Conservation (phyloP, 139 green algal genomes). For the Microglena sp. region DNA sequence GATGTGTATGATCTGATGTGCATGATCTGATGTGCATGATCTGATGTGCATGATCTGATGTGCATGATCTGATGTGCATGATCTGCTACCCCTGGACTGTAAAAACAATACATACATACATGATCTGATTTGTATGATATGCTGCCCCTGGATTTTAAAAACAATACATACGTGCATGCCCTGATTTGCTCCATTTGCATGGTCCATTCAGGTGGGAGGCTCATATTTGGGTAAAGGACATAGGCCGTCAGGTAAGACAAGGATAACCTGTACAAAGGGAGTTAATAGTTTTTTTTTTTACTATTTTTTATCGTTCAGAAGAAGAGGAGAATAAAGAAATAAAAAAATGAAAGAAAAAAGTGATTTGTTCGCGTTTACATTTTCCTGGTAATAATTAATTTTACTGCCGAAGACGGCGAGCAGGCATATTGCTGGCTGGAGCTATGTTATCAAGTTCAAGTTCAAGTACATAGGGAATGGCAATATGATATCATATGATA, state of each 20-base stretch:
- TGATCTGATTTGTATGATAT: background rate
- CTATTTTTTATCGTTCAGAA: too few species aligned
- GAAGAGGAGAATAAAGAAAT: too few species aligned
- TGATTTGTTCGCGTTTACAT: too few species aligned
- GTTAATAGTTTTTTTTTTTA: background rate
- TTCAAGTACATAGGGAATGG: too few species aligned
- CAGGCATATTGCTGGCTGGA: too few species aligned
- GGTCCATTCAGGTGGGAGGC: constrained; percentile 43
- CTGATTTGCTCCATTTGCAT: background rate
- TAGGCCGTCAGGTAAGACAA: constrained; percentile 64
- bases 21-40: too few species aligned
- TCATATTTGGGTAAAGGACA: constrained; percentile 84
- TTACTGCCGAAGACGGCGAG: too few species aligned
- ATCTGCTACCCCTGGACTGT: background rate
- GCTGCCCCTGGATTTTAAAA: background rate
- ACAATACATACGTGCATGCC: background rate
- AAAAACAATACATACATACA: background rate
- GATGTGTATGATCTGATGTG: too few species aligned
- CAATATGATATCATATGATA: too few species aligned
- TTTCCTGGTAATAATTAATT: too few species aligned
- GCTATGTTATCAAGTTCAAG: too few species aligned
- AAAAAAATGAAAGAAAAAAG: too few species aligned
- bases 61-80: background rate
- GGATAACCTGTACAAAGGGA: background rate
- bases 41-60: background rate